phyloP scores from a whole-genome alignment of 345 rosid genomes.

The Limnanthes douglasii region DNA sequence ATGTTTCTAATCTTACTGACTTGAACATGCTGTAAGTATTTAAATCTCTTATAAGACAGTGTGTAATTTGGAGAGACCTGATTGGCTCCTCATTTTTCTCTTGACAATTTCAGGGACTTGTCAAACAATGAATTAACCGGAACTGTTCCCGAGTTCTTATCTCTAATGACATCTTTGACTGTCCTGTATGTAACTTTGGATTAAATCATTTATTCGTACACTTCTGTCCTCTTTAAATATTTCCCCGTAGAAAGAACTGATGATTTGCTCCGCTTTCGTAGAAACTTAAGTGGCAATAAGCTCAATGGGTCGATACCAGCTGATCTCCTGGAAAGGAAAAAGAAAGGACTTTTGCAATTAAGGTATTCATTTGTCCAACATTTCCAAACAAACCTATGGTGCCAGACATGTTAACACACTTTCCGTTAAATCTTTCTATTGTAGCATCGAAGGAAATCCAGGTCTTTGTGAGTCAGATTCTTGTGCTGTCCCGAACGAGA shows the following conservation, averaged over 20 bases:
- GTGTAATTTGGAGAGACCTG: background rate
- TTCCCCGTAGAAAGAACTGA: conserved; percentile 3
- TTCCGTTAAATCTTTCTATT: background rate
- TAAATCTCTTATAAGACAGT: background rate
- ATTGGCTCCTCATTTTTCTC: background rate
- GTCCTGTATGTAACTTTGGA: conserved; percentile 13
- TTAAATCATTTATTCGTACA: background rate
- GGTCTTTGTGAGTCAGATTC: conserved; percentile 19
- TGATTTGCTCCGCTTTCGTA: conserved; percentile 3
- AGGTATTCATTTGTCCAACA: conserved; percentile 14
- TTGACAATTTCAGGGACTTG: conserved; percentile 37
- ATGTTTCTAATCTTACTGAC: conserved; percentile 19
- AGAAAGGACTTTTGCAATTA: conserved; percentile 15
- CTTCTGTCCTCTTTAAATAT: background rate
- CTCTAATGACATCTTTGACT: conserved; percentile 17
- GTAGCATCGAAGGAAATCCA: conserved; percentile 26
- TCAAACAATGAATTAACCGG: conserved; percentile 42
- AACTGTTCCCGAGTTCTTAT: conserved; percentile 26
- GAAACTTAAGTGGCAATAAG: conserved; percentile 25
- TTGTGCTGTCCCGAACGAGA: conserved; percentile 14
- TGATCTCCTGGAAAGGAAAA: conserved; percentile 19
- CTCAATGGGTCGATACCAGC: conserved; percentile 32
- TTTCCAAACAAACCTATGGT: background rate
- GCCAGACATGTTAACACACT: conserved; percentile 1
- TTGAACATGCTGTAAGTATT: conserved; percentile 33